Evolutionary conservation across 768 basidiomycete species (phyloP), one percentile per base, ranked within the genome.

Genomic region (Mycena maculata): DNA sequence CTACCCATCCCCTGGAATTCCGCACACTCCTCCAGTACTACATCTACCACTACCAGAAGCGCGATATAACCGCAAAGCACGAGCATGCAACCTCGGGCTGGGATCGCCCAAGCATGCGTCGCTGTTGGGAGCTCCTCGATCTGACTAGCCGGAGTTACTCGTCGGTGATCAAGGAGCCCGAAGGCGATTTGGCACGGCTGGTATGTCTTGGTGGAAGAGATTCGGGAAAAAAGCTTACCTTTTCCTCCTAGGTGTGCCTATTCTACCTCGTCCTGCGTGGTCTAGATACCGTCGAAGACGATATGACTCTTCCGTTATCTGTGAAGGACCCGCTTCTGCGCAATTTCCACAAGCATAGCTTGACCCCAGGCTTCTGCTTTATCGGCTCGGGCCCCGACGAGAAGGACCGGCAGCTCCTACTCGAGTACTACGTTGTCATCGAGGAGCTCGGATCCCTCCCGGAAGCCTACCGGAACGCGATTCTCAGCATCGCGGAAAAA

Each of bases 231-330:
- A 44, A 50, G 18, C 68, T n/a, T n/a, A n/a, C n/a, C n/a, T n/a
- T n/a, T n/a, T n/a, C n/a, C n/a, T n/a, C n/a, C n/a, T n/a, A 98
- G 97, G 90, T 98, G 70, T 95, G 93, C 77, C 79, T 99, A 65
- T 99, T 98, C 79, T 99, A 99, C 79, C 88, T 99, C 45, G 92
- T 96, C 7, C 86, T 99, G 8, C 89, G 97, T 23, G 98, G 90
- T 7, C 83, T 98, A n/a, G 97, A 99, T 78, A 99, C 97, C 5
- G 88, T 99, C 69, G 97, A 99, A 78, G 97, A 99, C 78, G 97
- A 99, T 81, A 98, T 98, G 96, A 93, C 95, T 0, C 88, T 99
- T 62, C 86, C 93, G 0, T 94, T 95, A 78, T 82, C 88, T 20
- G 78, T 91, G 72, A 99, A 99, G 76, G 93, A 95, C 59, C 91